Percentiles rank a stretch among this genome's conserved stretches.
These are phyloP conservation scores for Actinomucor elegans DNA, from an alignment of 371 early-diverging fungal species.

Conservation along the genomic window DNA sequence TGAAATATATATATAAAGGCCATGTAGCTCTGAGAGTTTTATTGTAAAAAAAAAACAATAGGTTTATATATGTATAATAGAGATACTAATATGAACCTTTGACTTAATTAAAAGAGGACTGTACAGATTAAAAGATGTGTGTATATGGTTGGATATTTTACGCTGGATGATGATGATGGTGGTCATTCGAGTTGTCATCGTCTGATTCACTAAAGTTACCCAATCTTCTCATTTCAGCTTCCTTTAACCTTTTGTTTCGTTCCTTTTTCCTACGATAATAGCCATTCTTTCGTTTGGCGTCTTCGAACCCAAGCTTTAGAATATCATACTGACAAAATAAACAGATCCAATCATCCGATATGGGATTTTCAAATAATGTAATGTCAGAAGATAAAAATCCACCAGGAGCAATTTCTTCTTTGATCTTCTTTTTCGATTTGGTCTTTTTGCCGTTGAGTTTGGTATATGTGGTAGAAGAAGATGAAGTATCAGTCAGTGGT, in stretches of 20 bases:
- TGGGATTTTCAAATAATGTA: conserved; percentile 24
- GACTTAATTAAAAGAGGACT: too few species aligned
- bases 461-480: not conserved
- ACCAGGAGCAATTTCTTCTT: conserved; percentile 17
- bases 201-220: not conserved
- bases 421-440: conserved; percentile 5
- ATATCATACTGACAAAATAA: conserved; percentile 48
- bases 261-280: conserved; percentile 31
- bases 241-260: conserved; percentile 14
- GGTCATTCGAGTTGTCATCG: not conserved
- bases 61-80: too few species aligned
- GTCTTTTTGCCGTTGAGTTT: conserved; percentile 1
- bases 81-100: too few species aligned
- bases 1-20: too few species aligned
- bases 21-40: too few species aligned
- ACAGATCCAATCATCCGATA: conserved; percentile 48
- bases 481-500: not conserved
- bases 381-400: conserved; percentile 26
- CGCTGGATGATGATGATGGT: not conserved
- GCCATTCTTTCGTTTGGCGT: conserved; percentile 33
- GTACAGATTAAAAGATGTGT: too few species aligned
- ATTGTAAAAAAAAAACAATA: too few species aligned
- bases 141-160: too few species aligned
- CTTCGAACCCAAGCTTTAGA: conserved; percentile 28
- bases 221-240: conserved; percentile 1